Base-by-base conservation (phyloP, 805 yeast genomes). In the Kurtzmaniella fragi region DNA sequence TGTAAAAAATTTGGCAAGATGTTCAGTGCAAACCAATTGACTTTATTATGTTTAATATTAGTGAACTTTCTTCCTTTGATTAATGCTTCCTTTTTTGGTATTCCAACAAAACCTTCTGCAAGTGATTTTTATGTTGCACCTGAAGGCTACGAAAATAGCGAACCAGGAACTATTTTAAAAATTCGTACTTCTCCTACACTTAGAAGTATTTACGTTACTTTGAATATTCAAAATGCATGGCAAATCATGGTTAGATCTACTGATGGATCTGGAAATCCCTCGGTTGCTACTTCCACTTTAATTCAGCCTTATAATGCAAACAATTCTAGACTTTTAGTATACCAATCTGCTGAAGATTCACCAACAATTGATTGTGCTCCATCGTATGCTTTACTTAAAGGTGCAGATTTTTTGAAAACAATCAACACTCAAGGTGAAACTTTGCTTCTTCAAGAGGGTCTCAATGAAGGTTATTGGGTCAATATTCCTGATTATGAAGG, bases 101-200 rank as follows among this genome's bases (percentile, higher is more conserved):
- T 17, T 39, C 39, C 25, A 46, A 32, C 16, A 38, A 31, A 32
- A 46, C 49, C 52, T 10, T 31, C 39, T n/a, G 42, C 51, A 15
- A 64, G 58, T 39, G 41, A 43, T 2, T 61, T 58, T 38, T 59
- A 61, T 37, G 26, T 13, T 1, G 49, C 57, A 3, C 58, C 59
- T 2, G 36, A 34, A 3, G 56, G 57, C 1, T 54, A 28, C 32
- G 56, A 56, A 33, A 16, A 42, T 17, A 29, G 35, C 2, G 35
- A 42, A 8, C 38, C 45, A 1, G 66, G 66, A 7, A 49, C 54
- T 9, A 53, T 61, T 23, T 43, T 61, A 9, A 52, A 42, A 35
- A 39, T 29, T n/a, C 43, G 64, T 39, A 33, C 39, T 13, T 31
- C 57, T 5, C 61, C 64, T 30, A 37, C 28, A 5, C 34, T 58